Conservation (phyloP, 257 asterid species). For the Leonotis leonurus region DNA sequence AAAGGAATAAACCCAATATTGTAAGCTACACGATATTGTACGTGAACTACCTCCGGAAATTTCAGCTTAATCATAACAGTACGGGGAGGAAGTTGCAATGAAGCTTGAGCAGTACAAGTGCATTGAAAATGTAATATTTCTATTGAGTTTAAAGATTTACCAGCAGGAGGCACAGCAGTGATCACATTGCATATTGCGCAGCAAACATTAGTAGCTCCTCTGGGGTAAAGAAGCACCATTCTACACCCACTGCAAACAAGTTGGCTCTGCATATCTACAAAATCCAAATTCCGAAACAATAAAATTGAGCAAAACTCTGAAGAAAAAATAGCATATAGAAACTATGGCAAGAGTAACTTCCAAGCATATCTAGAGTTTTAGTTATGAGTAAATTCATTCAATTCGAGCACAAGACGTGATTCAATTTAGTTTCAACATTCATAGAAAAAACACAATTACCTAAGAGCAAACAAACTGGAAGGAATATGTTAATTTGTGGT, state of each 20-base stretch:
- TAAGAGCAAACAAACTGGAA: background rate
- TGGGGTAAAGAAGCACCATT: constrained; percentile 71
- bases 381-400: background rate
- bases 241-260: constrained; percentile 84
- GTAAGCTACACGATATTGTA: too few relatives aligned
- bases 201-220: constrained; percentile 84
- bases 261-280: constrained; percentile 74
- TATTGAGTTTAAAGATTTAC: constrained; percentile 28
- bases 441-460: background rate
- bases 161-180: constrained; percentile 64
- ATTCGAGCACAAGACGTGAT: background rate
- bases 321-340: background rate
- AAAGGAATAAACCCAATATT: too few relatives aligned
- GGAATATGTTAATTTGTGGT: background rate
- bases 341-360: background rate
- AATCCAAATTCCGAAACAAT: background rate
- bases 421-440: background rate
- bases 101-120: background rate
- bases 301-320: background rate
- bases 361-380: background rate
- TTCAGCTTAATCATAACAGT: too few relatives aligned
- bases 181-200: constrained; percentile 79
- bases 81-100: background rate
- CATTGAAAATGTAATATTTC: background rate
- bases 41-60: too few relatives aligned